Evolutionary conservation across 805 yeast species (phyloP).

Genomic region (Starmerella apis): DNA sequence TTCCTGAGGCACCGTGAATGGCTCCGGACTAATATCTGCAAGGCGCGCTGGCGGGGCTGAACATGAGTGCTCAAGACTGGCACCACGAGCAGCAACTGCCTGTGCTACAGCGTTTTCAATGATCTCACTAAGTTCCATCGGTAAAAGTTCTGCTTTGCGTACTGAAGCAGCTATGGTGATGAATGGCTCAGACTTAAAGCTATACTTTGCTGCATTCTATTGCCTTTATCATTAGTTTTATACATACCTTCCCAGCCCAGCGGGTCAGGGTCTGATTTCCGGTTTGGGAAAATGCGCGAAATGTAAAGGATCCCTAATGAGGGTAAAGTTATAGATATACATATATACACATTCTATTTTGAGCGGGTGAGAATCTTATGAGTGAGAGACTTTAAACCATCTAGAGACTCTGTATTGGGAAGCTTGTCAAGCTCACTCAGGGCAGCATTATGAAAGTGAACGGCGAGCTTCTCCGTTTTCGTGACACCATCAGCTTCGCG

Average conservation of each 20-base stretch:
- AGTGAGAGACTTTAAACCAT: slow-evolving; percentile 77
- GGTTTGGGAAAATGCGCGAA: background rate
- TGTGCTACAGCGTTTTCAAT: background rate
- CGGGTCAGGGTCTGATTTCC: background rate
- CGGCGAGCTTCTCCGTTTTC: slow-evolving; percentile 66
- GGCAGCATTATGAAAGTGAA: slow-evolving; percentile 67
- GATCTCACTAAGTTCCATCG: background rate
- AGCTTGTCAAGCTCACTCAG: slow-evolving; percentile 51
- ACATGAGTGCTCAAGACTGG: background rate
- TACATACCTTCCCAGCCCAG: background rate
- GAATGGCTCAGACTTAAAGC: no score
- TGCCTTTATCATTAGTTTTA: background rate
- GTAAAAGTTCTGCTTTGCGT: no score
- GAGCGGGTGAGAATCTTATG: slow-evolving; percentile 72
- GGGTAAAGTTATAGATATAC: background rate
- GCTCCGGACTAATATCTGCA: background rate
- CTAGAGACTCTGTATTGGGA: slow-evolving; percentile 82
- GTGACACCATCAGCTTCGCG: slow-evolving; percentile 59
- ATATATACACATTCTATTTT: slow-evolving; percentile 37
- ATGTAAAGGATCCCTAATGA: background rate
- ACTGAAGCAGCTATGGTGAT: no score
- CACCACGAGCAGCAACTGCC: background rate
- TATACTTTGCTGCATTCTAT: no score
- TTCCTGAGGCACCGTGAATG: background rate
- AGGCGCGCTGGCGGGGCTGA: background rate